phyloP scores from a whole-genome alignment of 1,284 basidiomycete genomes.

The Moesziomyces globuligerus region DNA sequence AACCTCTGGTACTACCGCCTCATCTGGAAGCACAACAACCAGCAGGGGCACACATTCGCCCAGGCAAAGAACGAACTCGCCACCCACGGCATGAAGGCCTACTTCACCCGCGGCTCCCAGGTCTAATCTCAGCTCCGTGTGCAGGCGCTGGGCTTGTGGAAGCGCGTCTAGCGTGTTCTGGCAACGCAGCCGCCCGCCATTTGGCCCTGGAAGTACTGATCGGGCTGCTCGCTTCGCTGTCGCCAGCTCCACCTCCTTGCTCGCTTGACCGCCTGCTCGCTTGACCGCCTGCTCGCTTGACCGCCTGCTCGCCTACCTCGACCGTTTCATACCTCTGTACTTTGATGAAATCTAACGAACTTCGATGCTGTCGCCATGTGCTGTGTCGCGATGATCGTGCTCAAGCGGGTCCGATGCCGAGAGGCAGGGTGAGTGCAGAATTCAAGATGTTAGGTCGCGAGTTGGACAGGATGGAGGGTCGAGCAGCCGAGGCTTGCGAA shows the following conservation, averaged over 20 bases:
- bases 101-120: conserved; percentile 71
- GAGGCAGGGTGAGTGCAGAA: no score
- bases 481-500: neutral
- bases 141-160: neutral
- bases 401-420: no score
- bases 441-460: neutral
- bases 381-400: neutral
- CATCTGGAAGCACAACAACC: conserved; percentile 85
- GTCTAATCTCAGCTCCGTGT: no score
- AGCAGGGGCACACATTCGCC: conserved; percentile 69
- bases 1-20: conserved; percentile 81
- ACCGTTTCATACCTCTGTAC: no score
- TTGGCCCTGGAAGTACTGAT: no score
- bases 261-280: no score
- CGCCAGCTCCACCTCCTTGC: no score
- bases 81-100: conserved; percentile 83
- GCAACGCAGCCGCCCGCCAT: no score
- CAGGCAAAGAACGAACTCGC: conserved; percentile 87
- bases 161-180: no score
- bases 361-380: no score
- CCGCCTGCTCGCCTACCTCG: no score
- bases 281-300: neutral
- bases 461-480: neutral
- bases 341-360: conserved; percentile 19
- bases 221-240: no score